Evolutionary conservation across 768 basidiomycete genomes (phyloP).

Genomic region (Leucosporidium yakuticum): DNA sequence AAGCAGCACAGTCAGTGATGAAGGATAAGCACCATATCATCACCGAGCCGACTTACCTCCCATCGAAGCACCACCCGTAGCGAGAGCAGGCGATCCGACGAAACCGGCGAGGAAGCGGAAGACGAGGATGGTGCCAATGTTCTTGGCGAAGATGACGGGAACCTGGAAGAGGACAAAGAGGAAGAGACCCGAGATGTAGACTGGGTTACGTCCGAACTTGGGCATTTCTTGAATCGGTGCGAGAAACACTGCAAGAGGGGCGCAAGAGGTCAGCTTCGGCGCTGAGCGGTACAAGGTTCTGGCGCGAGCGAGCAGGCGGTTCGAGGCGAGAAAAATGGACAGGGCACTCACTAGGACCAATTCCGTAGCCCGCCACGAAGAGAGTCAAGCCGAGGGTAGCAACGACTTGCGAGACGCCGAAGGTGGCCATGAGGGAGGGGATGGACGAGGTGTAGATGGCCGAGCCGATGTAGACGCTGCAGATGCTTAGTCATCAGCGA

Average conservation of each 20-base stretch:
- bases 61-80: slow-evolving; percentile 42
- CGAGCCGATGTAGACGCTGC: slow-evolving; percentile 38
- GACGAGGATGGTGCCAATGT: slow-evolving; percentile 39
- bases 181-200: slow-evolving; percentile 44
- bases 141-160: slow-evolving; percentile 34
- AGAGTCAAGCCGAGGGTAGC: slow-evolving; percentile 42
- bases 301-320: too few relatives aligned
- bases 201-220: slow-evolving; percentile 41
- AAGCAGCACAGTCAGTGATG: slow-evolving; percentile 28
- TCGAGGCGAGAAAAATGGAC: too few relatives aligned
- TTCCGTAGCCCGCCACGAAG: slow-evolving; percentile 39
- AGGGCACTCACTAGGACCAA: slow-evolving; percentile 37
- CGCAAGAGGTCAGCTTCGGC: not conserved
- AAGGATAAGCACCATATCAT: not conserved
- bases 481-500: not conserved
- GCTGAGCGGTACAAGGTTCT: not conserved
- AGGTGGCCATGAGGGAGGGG: slow-evolving; percentile 23
- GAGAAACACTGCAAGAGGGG: slow-evolving; percentile 27
- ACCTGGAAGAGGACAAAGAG: slow-evolving; percentile 44
- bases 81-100: slow-evolving; percentile 43
- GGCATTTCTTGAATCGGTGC: slow-evolving; percentile 43
- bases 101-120: slow-evolving; percentile 44
- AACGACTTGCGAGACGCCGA: slow-evolving; percentile 22
- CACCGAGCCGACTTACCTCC: not conserved
- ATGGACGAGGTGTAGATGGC: slow-evolving; percentile 18